A percentile compares a stretch with the other conserved stretches of the same genome.
Evolutionary conservation across 176 grass and related monocot genomes (phyloP).

Genomic region (Musa beccarii): DNA sequence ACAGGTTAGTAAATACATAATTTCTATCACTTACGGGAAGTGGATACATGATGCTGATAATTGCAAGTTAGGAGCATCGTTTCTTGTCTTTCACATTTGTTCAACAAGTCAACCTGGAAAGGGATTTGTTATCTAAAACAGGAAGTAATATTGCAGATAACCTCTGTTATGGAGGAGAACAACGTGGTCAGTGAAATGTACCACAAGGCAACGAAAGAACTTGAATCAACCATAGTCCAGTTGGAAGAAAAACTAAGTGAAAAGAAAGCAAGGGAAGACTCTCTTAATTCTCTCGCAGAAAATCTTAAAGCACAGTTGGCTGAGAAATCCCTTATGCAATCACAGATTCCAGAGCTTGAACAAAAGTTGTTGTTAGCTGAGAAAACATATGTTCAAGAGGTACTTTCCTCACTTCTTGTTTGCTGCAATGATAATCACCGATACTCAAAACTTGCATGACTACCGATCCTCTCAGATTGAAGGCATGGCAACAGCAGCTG

Average conservation of each 20-base stretch:
- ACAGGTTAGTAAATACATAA: slow-evolving; percentile 42
- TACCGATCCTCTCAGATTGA: slow-evolving; percentile 46
- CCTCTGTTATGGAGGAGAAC: slow-evolving; percentile 53
- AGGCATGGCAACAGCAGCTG: slow-evolving; percentile 55
- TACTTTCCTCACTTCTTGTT: slow-evolving; percentile 18
- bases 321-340: slow-evolving; percentile 68
- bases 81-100: neutral
- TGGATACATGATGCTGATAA: slow-evolving; percentile 3
- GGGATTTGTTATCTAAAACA: neutral
- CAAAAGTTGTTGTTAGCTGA: slow-evolving; percentile 63
- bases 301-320: slow-evolving; percentile 17
- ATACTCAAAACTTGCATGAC: slow-evolving; percentile 5
- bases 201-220: slow-evolving; percentile 54
- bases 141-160: slow-evolving; percentile 17
- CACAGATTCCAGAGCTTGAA: slow-evolving; percentile 73
- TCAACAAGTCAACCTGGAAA: no score
- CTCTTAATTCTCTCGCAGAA: slow-evolving; percentile 10
- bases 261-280: slow-evolving; percentile 1
- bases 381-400: slow-evolving; percentile 81
- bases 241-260: slow-evolving; percentile 65
- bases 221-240: slow-evolving; percentile 44
- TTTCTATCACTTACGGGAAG: neutral
- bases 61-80: neutral
- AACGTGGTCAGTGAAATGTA: slow-evolving; percentile 47
- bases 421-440: slow-evolving; percentile 19